phyloP scores from a whole-genome alignment of 225 moss, liverwort and hornwort genomes.

The Bryoerythrophyllum caledonicum region DNA sequence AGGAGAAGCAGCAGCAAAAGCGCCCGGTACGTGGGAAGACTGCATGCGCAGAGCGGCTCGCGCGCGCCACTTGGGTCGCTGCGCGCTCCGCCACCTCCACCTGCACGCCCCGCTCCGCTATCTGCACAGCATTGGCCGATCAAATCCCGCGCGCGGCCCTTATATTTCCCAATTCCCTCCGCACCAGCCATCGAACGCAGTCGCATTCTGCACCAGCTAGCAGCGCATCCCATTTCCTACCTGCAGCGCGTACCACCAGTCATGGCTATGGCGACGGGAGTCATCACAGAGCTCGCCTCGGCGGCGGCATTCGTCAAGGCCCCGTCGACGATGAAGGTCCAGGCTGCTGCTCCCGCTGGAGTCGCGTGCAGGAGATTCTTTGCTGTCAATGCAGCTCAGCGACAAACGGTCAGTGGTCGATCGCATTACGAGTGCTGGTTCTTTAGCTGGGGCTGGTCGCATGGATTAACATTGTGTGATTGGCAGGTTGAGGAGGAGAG shows the following conservation, averaged over 20 bases:
- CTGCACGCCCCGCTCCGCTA: background rate
- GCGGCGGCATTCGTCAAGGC: slow-evolving; percentile 19
- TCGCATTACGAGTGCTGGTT: background rate
- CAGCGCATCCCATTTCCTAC: background rate
- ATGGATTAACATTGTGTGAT: background rate
- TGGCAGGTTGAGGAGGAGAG: slow-evolving; percentile 26
- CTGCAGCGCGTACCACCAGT: background rate
- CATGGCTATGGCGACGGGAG: slow-evolving; percentile 35
- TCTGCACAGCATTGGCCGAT: slow-evolving; percentile 23
- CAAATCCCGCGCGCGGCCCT: background rate
- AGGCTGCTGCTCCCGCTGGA: background rate
- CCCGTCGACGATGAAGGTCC: slow-evolving; percentile 17
- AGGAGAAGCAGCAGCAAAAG: background rate
- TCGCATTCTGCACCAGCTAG: background rate
- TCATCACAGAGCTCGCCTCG: slow-evolving; percentile 18
- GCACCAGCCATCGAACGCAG: no score
- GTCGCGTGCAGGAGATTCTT: slow-evolving; percentile 9
- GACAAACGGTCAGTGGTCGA: slow-evolving; percentile 15
- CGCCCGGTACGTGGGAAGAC: slow-evolving; percentile 24
- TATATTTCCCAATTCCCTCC: background rate
- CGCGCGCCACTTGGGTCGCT: slow-evolving; percentile 34
- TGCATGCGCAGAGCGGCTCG: slow-evolving; percentile 10
- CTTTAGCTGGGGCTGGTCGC: background rate
- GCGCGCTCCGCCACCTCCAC: background rate
- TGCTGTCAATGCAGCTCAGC: slow-evolving; percentile 19